phyloP scores from a whole-genome alignment of 106 monocot genomes.

The Posidonia australis region DNA sequence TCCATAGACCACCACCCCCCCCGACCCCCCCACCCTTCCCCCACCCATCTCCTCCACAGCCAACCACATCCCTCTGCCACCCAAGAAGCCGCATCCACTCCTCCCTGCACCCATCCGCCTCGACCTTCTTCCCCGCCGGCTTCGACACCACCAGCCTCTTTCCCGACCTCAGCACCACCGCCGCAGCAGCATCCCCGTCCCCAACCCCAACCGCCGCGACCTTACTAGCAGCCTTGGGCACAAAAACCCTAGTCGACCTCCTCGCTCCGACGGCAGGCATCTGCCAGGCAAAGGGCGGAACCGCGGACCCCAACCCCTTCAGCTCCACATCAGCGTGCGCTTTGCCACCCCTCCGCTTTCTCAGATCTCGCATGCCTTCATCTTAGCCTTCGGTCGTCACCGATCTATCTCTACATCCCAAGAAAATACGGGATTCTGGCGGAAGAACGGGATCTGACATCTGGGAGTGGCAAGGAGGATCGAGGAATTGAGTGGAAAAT shows the following conservation, averaged over 20 bases:
- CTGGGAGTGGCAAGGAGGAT: background rate
- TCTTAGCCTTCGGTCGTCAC: no score
- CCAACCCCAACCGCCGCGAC: no score
- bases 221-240: background rate
- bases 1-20: background rate
- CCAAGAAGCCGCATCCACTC: background rate
- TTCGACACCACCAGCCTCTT: slow-evolving; percentile 4
- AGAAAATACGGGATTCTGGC: background rate
- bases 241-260: slow-evolving; percentile 9
- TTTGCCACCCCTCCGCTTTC: background rate
- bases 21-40: background rate
- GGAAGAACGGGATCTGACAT: background rate
- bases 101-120: background rate
- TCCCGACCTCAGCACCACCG: slow-evolving; percentile 3
- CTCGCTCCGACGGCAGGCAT: slow-evolving; percentile 5
- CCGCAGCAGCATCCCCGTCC: background rate
- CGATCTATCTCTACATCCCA: no score
- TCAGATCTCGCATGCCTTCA: background rate
- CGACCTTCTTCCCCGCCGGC: slow-evolving; percentile 2
- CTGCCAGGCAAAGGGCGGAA: no score
- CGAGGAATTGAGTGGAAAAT: background rate
- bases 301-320: background rate
- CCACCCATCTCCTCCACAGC: background rate
- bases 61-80: background rate
- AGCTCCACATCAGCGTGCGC: background rate